Evolutionary conservation across 495 filamentous ascomycete species (phyloP).

Genomic region (Chlorociboria aeruginascens): DNA sequence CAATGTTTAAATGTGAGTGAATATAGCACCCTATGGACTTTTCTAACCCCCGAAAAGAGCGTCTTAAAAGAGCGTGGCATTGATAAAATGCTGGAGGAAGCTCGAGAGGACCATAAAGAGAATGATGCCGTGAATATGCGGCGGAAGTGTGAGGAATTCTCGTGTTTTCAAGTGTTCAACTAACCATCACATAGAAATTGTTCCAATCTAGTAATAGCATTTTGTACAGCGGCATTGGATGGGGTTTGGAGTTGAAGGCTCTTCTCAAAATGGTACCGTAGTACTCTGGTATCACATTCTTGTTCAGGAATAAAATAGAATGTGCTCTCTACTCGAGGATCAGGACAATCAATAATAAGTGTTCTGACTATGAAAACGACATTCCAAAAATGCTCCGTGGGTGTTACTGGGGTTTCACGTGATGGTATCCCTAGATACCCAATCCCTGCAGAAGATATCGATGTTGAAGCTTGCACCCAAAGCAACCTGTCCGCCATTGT

Average conservation of each 20-base stretch:
- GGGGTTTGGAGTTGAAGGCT: background rate
- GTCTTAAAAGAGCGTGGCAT: conserved; percentile 76
- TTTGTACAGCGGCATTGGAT: conserved; percentile 1
- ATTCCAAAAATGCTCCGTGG: no score
- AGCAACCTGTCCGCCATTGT: no score
- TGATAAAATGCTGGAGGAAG: conserved; percentile 76
- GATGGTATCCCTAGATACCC: no score
- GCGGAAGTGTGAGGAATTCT: conserved; percentile 26
- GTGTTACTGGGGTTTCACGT: no score
- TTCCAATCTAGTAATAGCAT: background rate
- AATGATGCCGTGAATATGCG: conserved; percentile 63
- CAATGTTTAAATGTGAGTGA: conserved; percentile 59
- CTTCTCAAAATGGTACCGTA: background rate
- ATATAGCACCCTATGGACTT: background rate
- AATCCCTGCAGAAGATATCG: no score
- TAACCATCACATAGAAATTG: background rate
- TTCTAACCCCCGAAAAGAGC: conserved; percentile 35
- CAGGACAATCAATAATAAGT: no score
- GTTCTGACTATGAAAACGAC: no score
- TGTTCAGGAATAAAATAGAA: no score
- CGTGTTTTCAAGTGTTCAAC: background rate
- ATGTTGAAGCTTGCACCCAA: no score
- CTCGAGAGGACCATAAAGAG: conserved; percentile 67
- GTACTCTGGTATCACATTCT: no score
- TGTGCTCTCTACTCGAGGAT: no score